These are phyloP conservation scores for Dothistroma pini DNA, from an alignment of 2,329 filamentous ascomycete species.

Conservation along the genomic window DNA sequence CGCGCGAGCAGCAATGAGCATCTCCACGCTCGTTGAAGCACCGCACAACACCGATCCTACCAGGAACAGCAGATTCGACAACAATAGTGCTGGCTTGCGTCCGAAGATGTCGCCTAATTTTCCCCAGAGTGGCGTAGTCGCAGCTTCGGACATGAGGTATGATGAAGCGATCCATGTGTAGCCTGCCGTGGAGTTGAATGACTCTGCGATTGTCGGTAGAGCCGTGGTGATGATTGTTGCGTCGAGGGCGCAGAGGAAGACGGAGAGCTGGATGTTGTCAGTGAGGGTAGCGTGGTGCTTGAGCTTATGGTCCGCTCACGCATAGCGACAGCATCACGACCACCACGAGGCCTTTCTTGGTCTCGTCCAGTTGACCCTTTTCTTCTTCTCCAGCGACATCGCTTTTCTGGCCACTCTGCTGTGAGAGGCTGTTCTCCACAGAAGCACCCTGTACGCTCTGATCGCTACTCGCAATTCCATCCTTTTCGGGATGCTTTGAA, in stretches of 20 bases:
- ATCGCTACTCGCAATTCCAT: not conserved
- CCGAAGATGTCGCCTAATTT: constrained; percentile 58
- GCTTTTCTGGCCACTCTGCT: not conserved
- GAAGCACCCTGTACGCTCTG: not conserved
- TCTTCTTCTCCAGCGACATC: not conserved
- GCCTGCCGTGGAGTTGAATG: constrained; percentile 63
- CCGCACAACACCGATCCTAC: constrained; percentile 50
- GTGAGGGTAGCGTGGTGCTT: not conserved
- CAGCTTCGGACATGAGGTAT: constrained; percentile 67
- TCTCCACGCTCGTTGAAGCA: constrained; percentile 44
- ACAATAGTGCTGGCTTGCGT: constrained; percentile 52
- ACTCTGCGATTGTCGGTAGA: constrained; percentile 60
- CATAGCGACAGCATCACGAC: constrained; percentile 3
- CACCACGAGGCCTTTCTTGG: not conserved
- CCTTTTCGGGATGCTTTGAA: not conserved
- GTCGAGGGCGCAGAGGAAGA: constrained; percentile 43
- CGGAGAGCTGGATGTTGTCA: constrained; percentile 26
- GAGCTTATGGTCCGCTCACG: not conserved
- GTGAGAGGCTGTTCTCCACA: not conserved
- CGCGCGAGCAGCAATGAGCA: constrained; percentile 54
- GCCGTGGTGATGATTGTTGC: constrained; percentile 63
- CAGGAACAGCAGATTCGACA: constrained; percentile 49
- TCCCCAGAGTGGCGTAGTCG: constrained; percentile 68
- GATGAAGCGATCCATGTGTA: constrained; percentile 80
- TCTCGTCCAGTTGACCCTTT: not conserved